Evolutionary conservation across 768 basidiomycete species (phyloP), one percentile per base, ranked within the genome.

Genomic region (Kwoniella sp.): DNA sequence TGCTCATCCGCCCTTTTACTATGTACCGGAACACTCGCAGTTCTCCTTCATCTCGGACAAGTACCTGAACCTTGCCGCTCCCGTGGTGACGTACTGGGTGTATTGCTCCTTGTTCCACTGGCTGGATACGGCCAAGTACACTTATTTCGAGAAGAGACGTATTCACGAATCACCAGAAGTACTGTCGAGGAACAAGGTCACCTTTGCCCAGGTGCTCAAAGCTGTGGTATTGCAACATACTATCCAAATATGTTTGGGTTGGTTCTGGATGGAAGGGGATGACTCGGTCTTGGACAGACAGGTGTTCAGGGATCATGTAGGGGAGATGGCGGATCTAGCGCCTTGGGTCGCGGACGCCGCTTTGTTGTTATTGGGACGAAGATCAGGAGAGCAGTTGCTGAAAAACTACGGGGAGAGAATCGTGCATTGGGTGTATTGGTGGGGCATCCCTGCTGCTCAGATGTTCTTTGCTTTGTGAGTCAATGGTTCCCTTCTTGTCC

Each of bases 81-180:
- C 95, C 0, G 74, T 97, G 58, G 63, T 90, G 60, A 87, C 87
- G 3, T 97, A 98, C 83, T 99, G 96, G 95, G 69, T 81, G 1
- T 80, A 88, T 47, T 92, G 92, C 2, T 82, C 89, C 55, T 80
- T 90, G 78, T 98, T 96, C 83, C 88, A 93, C 79, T 76, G 81
- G 50, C 84, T 99, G 73, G 96, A 99, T 82, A 82, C 83, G n/a
- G 64, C 68, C 41, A 61, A 88, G 86, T 83, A 86, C 74, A 74
- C 80, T 15, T 89, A 87, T 85, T 85, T 96, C 34, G 88, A 94
- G 68, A 87, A 86, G 64, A 88, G 91, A 79, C 86, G 92, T 50
- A 89, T 98, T 52, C 95, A 99, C 80, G 90, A 92, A 56, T 90
- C 90, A 0, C 83, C 83, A 15, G 94, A 98, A 76, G 87, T 93